These are phyloP conservation scores for Leishmania braziliensis DNA, from an alignment of 208 protist species.

Conservation along the genomic window DNA sequence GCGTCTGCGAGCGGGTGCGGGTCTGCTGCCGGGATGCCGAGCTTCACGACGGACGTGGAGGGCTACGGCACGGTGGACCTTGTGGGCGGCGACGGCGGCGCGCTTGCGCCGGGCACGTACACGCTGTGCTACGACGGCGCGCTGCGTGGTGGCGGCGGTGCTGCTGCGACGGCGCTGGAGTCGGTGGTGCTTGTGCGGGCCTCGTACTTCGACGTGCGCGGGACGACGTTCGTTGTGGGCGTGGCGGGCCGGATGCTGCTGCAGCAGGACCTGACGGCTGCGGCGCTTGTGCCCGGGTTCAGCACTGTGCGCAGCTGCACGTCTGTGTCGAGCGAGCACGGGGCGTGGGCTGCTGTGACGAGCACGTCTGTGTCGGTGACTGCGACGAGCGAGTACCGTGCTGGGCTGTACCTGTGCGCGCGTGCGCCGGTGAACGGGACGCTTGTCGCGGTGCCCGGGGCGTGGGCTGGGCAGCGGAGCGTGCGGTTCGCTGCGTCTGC, in stretches of 20 bases:
- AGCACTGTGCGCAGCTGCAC: conserved; percentile 45
- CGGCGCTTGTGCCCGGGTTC: conserved; percentile 51
- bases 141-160: not conserved
- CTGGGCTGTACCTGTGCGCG: conserved; percentile 58
- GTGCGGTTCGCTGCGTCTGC: conserved; percentile 32
- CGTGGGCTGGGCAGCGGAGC: not conserved
- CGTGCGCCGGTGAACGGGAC: conserved; percentile 48
- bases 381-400: conserved; percentile 22
- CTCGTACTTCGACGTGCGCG: conserved; percentile 48
- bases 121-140: conserved; percentile 46
- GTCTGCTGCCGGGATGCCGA: conserved; percentile 24
- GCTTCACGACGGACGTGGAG: conserved; percentile 53
- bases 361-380: conserved; percentile 42
- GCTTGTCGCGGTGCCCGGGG: conserved; percentile 38
- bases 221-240: conserved; percentile 52
- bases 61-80: conserved; percentile 52
- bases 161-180: conserved; percentile 11
- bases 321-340: conserved; percentile 34
- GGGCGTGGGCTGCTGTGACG: conserved; percentile 37
- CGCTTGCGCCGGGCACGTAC: conserved; percentile 51
- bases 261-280: conserved; percentile 43
- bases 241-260: conserved; percentile 46
- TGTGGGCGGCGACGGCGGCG: conserved; percentile 15
- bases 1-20: conserved; percentile 27
- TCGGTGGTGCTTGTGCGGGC: conserved; percentile 49